Percentiles rank a stretch among this genome's conserved stretches.
Evolutionary conservation across 306 rosid genomes (phyloP).

Genomic region (Lathyrus tuberosus): DNA sequence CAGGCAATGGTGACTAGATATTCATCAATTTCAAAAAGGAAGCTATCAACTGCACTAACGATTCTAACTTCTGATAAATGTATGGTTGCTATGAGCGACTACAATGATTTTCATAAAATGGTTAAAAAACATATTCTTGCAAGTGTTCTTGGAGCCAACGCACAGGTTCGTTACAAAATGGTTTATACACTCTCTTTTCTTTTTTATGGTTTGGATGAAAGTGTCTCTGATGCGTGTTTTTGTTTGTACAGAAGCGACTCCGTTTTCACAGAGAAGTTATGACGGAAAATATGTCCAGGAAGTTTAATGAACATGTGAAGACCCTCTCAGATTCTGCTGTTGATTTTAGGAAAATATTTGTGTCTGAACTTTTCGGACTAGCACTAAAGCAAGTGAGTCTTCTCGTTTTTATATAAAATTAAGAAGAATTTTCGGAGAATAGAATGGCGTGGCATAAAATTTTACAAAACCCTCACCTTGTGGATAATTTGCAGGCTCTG

Average conservation of each 20-base stretch:
- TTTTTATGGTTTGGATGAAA: slow-evolving; percentile 1
- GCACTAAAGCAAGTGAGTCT: slow-evolving; percentile 78
- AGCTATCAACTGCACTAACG: slow-evolving; percentile 67
- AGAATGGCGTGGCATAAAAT: not conserved
- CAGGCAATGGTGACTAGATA: slow-evolving; percentile 93
- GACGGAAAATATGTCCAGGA: slow-evolving; percentile 57
- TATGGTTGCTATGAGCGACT: slow-evolving; percentile 94
- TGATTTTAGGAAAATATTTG: slow-evolving; percentile 69
- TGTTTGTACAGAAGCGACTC: slow-evolving; percentile 68
- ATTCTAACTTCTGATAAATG: slow-evolving; percentile 73
- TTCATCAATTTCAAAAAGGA: slow-evolving; percentile 80
- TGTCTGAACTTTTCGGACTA: slow-evolving; percentile 67
- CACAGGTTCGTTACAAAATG: slow-evolving; percentile 61
- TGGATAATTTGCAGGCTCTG: slow-evolving; percentile 57
- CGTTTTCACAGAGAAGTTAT: slow-evolving; percentile 61
- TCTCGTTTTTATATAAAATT: not conserved
- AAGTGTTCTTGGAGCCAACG: slow-evolving; percentile 69
- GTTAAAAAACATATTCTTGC: slow-evolving; percentile 66
- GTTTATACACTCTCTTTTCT: not conserved
- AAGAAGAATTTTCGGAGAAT: not conserved
- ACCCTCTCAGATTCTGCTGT: slow-evolving; percentile 50
- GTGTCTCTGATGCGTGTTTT: slow-evolving; percentile 16
- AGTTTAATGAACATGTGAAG: slow-evolving; percentile 53
- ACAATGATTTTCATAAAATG: slow-evolving; percentile 82
- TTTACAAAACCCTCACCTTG: not conserved